Conservation (phyloP, 73 alveolate genomes). For the Breviolum minutum region DNA sequence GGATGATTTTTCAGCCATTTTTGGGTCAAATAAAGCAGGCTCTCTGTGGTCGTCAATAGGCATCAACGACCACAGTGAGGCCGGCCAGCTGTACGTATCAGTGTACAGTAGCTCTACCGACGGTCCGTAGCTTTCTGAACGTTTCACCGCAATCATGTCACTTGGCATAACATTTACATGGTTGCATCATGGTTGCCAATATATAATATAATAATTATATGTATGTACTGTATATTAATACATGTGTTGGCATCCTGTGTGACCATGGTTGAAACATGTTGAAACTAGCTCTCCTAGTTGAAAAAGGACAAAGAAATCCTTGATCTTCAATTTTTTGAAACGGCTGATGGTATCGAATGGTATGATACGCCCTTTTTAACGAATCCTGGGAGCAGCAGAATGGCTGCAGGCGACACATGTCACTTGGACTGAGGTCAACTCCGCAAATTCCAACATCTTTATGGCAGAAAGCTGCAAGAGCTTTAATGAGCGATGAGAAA, state of each 20-base stretch:
- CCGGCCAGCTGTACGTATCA: slow-evolving; percentile 22
- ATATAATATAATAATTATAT: too few species aligned
- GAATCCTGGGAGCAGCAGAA: neutral
- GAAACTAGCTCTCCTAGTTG: too few species aligned
- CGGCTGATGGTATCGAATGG: too few species aligned
- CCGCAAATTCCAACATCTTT: slow-evolving; percentile 47
- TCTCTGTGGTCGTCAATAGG: slow-evolving; percentile 50
- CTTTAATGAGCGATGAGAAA: slow-evolving; percentile 67
- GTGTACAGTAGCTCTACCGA: neutral
- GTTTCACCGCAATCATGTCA: slow-evolving; percentile 49
- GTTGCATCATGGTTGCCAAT: neutral
- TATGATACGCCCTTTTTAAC: too few species aligned
- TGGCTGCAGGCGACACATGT: neutral
- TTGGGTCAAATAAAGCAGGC: slow-evolving; percentile 39
- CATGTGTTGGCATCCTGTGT: too few species aligned
- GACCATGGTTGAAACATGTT: too few species aligned
- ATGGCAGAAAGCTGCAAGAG: slow-evolving; percentile 59
- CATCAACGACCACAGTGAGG: slow-evolving; percentile 28
- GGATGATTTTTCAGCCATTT: neutral
- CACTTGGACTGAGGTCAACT: neutral
- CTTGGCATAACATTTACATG: neutral
- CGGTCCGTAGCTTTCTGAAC: slow-evolving; percentile 33
- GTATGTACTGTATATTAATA: too few species aligned
- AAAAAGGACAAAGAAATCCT: too few species aligned
- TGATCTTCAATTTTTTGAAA: too few species aligned